phyloP scores from a whole-genome alignment of 2,329 filamentous ascomycete genomes.

The Botrytis deweyae region DNA sequence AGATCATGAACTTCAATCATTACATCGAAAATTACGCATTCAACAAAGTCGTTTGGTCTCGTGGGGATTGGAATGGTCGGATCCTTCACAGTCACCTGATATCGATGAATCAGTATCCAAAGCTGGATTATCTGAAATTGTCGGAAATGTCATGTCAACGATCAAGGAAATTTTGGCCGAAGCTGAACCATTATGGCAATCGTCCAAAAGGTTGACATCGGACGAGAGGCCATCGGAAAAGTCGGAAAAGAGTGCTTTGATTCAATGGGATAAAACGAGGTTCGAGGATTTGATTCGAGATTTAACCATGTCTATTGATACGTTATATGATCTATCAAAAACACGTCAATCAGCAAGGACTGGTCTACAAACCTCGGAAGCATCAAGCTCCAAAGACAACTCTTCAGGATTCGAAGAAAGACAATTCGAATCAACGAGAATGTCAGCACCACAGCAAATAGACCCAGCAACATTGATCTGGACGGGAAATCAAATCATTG shows the following conservation, averaged over 20 bases:
- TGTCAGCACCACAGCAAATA: slow-evolving; percentile 61
- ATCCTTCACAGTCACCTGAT: slow-evolving; percentile 64
- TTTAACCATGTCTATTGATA: slow-evolving; percentile 75
- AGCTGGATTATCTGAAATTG: slow-evolving; percentile 72
- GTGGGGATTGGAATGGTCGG: slow-evolving; percentile 81
- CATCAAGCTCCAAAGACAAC: slow-evolving; percentile 26
- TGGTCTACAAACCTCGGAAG: slow-evolving; percentile 28
- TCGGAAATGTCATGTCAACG: slow-evolving; percentile 75
- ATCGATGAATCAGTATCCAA: slow-evolving; percentile 71
- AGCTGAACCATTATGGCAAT: slow-evolving; percentile 69
- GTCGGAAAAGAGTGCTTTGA: slow-evolving; percentile 53
- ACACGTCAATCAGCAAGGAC: slow-evolving; percentile 51
- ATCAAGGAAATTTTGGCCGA: slow-evolving; percentile 79
- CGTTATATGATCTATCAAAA: slow-evolving; percentile 72
- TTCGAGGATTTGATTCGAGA: slow-evolving; percentile 75
- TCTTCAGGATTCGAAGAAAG: slow-evolving; percentile 39
- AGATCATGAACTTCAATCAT: slow-evolving; percentile 66
- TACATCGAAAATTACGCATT: slow-evolving; percentile 75
- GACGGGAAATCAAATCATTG: slow-evolving; percentile 35
- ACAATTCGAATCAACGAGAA: slow-evolving; percentile 57
- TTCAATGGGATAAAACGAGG: slow-evolving; percentile 67
- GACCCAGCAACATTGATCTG: slow-evolving; percentile 53
- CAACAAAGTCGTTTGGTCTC: slow-evolving; percentile 71
- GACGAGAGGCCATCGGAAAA: slow-evolving; percentile 33
- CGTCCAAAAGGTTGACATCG: slow-evolving; percentile 48